phyloP scores from a whole-genome alignment of 306 rosid genomes.

The Cyamopsis tetragonoloba region DNA sequence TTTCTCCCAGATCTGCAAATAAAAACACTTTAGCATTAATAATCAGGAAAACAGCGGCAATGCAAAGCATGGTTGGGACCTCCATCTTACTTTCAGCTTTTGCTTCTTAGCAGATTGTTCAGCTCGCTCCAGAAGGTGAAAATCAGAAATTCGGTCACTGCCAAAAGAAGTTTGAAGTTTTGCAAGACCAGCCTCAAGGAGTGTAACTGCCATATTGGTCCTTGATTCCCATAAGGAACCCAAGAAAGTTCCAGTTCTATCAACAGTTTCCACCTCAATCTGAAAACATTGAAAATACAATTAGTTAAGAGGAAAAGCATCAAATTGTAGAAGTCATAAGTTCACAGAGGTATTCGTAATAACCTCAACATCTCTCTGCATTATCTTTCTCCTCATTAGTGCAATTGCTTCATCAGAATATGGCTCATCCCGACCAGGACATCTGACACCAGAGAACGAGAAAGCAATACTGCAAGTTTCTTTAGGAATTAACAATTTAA shows the following conservation, averaged over 20 bases:
- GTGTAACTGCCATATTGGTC: slow-evolving; percentile 60
- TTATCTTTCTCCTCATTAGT: slow-evolving; percentile 77
- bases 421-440: slow-evolving; percentile 83
- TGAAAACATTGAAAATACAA: slow-evolving; percentile 22
- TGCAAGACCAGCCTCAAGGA: slow-evolving; percentile 62
- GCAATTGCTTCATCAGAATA: slow-evolving; percentile 84
- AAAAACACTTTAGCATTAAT: slow-evolving; percentile 18
- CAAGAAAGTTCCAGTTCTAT: slow-evolving; percentile 84
- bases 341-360: slow-evolving; percentile 10
- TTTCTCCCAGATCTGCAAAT: slow-evolving; percentile 79
- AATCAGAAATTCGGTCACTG: background rate
- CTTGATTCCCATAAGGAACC: slow-evolving; percentile 88
- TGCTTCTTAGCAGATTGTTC: too few relatives aligned
- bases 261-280: slow-evolving; percentile 87
- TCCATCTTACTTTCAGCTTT: slow-evolving; percentile 48
- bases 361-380: slow-evolving; percentile 95
- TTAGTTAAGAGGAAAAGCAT: background rate
- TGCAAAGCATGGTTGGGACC: background rate
- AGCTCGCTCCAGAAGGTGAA: too few relatives aligned
- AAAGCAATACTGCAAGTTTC: slow-evolving; percentile 90
- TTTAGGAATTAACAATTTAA: slow-evolving; percentile 79
- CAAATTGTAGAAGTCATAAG: background rate
- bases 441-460: slow-evolving; percentile 78
- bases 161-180: too few relatives aligned
- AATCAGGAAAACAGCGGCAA: slow-evolving; percentile 4